Evolutionary conservation across 805 yeast species (phyloP), one percentile per base, ranked within the genome.

Genomic region (Clavispora santaluciae): DNA sequence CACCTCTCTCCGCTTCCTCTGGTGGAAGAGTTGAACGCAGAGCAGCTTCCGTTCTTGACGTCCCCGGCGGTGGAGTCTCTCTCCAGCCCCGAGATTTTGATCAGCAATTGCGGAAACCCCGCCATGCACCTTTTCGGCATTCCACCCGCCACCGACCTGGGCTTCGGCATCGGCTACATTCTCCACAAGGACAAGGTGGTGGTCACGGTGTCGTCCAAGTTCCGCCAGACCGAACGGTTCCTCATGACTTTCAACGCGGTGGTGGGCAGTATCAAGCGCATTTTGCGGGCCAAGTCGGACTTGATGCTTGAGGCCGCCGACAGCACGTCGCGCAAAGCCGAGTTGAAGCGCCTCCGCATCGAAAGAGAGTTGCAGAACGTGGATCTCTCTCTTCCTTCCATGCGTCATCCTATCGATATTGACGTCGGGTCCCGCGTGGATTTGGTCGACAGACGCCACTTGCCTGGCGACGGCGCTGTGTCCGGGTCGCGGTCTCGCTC

Each of bases 101-200:
- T 58, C 22, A 39, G 46, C n/a, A 89, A 89, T 61, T 89, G 97
- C 66, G 96, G 96, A 28, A 89, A 89, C 59, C 95, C 95, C 5
- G 84, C 95, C 1, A 70, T 89, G 42, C 81, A 84, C 47, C 70
- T 83, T 37, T 89, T 89, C 67, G 97, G 97, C 0, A 89, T 89
- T 56, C 95, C 96, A 3, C 96, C 97, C 3, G 90, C 88, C 1
- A 73, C 84, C 11, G 83, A 88, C 36, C 90, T 86, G 55, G 97
- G 97, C 3, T 88, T 83, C 61, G 96, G 96, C n/a, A 75, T 89
- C 26, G 96, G 95, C 4, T 89, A 89, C 59, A 86, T 89, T 50
- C 83, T 89, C 51, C 88, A 90, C 60, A 78, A 72, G 33, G 86
- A 87, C 55, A 79, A 87, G 16, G 78, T 89, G 21, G 78, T 89